These are phyloP conservation scores for Domatiomyces catenatus DNA, from an alignment of 2,329 filamentous ascomycete species.

Conservation along the genomic window DNA sequence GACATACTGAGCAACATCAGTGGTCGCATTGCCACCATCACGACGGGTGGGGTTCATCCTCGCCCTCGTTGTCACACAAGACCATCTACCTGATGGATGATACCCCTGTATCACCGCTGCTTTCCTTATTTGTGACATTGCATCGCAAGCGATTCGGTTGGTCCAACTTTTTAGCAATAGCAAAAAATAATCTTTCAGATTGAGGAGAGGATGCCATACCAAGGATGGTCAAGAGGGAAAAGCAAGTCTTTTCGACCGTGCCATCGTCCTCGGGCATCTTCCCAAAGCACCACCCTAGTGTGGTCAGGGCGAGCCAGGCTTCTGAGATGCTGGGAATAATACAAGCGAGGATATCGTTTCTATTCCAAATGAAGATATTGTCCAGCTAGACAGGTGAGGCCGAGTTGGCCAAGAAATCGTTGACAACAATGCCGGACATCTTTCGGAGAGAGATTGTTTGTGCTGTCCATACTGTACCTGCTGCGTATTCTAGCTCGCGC, in stretches of 20 bases:
- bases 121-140: neutral
- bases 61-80: neutral
- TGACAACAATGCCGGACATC: neutral
- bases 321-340: neutral
- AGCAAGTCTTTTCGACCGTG: neutral
- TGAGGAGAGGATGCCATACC: neutral
- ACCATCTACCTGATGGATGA: neutral
- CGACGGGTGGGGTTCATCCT: neutral
- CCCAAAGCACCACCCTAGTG: neutral
- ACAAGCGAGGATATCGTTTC: neutral
- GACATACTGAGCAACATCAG: neutral
- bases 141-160: constrained; percentile 1
- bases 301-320: neutral
- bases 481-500: neutral
- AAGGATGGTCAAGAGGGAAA: neutral
- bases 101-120: constrained; percentile 1
- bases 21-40: neutral
- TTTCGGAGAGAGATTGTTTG: neutral
- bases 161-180: neutral
- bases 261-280: neutral
- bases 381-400: neutral
- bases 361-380: neutral
- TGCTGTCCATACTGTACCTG: neutral
- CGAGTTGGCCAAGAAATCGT: neutral
- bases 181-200: neutral